These are phyloP conservation scores for Antrodiella citrinella DNA, from an alignment of 768 basidiomycete species.

Conservation along the genomic window DNA sequence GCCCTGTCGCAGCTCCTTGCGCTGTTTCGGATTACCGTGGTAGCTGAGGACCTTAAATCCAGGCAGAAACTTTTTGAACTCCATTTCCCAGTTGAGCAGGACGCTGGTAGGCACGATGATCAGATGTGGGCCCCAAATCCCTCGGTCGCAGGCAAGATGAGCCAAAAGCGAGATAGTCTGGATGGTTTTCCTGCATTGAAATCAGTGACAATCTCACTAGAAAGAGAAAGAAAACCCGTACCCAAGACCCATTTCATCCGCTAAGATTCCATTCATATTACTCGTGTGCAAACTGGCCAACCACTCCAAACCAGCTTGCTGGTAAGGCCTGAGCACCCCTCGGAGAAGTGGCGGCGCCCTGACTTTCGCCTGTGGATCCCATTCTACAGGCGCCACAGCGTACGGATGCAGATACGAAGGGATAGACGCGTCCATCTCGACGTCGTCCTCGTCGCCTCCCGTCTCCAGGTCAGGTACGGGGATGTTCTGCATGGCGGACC, in stretches of 20 bases:
- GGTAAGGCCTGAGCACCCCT: conserved; percentile 85
- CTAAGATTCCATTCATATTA: conserved; percentile 74
- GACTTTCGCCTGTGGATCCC: conserved; percentile 51
- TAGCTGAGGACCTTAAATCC: conserved; percentile 84
- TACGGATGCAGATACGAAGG: conserved; percentile 52
- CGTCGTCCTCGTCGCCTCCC: conserved; percentile 28
- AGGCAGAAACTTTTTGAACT: conserved; percentile 93
- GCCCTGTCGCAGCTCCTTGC: conserved; percentile 83
- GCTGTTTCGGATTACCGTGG: conserved; percentile 82
- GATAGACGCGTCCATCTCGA: conserved; percentile 31
- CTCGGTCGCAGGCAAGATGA: conserved; percentile 83
- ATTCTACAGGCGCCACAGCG: conserved; percentile 64
- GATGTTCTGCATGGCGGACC: no score
- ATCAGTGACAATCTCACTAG: conserved; percentile 2
- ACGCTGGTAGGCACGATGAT: conserved; percentile 93
- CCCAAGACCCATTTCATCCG: conserved; percentile 96
- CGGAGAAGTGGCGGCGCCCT: conserved; percentile 71
- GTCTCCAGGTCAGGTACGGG: no score
- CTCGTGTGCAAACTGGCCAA: conserved; percentile 80
- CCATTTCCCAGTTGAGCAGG: conserved; percentile 93
- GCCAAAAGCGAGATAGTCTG: conserved; percentile 94
- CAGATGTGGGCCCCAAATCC: conserved; percentile 90
- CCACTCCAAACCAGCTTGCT: conserved; percentile 92
- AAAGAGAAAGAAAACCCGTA: conserved; percentile 29
- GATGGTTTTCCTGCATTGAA: conserved; percentile 73